A percentile compares a stretch with the other conserved stretches of the same genome.
phyloP scores from a whole-genome alignment of 1,284 basidiomycete species.

The Ganoderma lucidum region DNA sequence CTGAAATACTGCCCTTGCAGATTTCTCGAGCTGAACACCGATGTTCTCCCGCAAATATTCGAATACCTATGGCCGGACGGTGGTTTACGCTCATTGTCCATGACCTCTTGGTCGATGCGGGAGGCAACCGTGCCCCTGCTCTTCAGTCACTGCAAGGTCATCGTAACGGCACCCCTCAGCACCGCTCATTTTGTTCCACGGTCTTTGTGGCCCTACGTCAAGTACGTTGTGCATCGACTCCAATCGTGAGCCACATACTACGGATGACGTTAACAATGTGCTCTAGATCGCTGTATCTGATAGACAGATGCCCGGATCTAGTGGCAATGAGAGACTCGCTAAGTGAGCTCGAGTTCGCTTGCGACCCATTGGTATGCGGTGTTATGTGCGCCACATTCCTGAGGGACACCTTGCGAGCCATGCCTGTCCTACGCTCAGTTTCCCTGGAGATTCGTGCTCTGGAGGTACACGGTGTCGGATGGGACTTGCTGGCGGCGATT shows the following conservation, averaged over 20 bases:
- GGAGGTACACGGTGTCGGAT: background rate
- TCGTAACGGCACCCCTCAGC: background rate
- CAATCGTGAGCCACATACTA: background rate
- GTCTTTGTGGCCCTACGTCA: slow-evolving; percentile 2
- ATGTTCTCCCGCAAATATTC: background rate
- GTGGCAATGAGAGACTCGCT: background rate
- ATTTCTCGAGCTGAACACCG: background rate
- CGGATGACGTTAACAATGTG: background rate
- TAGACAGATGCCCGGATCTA: background rate
- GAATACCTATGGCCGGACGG: background rate
- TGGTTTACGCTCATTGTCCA: background rate
- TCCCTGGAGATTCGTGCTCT: background rate
- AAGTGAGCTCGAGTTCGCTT: background rate
- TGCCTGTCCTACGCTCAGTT: background rate
- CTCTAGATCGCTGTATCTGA: background rate
- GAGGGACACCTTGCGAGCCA: background rate
- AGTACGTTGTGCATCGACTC: background rate
- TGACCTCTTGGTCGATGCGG: background rate
- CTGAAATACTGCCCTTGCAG: background rate
- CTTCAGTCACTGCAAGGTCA: background rate
- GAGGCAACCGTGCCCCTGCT: background rate
- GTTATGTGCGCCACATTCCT: background rate
- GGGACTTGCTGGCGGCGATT: background rate
- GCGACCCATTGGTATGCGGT: background rate
- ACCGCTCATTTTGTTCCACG: background rate